Base-by-base conservation (phyloP, 2,329 filamentous ascomycete species). In the Diaporthe helianthi region DNA sequence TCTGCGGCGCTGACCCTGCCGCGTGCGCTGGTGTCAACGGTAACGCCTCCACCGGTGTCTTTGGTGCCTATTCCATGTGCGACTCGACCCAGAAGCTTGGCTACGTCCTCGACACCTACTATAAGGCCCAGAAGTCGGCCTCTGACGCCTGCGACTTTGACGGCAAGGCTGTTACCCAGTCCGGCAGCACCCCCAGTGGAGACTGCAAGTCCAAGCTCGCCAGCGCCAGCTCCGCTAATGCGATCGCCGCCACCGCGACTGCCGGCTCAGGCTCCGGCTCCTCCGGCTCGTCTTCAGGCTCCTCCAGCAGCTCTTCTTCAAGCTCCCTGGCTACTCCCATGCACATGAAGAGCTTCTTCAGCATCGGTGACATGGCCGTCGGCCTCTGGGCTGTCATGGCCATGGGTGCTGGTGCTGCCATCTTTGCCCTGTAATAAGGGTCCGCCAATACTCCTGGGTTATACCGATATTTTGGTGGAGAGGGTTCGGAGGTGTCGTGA, bases 11-110 rank as follows among this genome's bases (percentile, higher is more conserved):
- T 24, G 76, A 81, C 53, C 78, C 84, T 70, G 78, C 80, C 54
- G 76, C 79, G 73, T 96, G 93, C 81, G 81, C 79, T 29, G 92
- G 90, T 67, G 93, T 96, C 80, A 83, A 80, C 72, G 85, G 85
- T 73, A 91, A 94, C 80, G 86, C 86, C 64, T 87, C 86, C 70
- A 86, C 84, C 24, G 93, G 92, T 76, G 82, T 85, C 71, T 96
- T 92, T 79, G 93, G 93, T 74, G 87, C 91, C 58, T 93, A 92
- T 84, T 88, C 89, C 80, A 93, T 93, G 89, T 97, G 93, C 84
- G 84, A 85, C 74, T 76, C 87, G 75, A 84, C 85, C 74, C 85
- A 93, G 80, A 88, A 94, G 85, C 87, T 97, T 49, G 88, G 87
- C 69, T 94, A 87, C 78, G 91, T 89, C 60, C 86, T 94, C 73